A percentile compares a stretch with the other conserved stretches of the same genome.
Evolutionary conservation across 139 green algal species (phyloP).

Genomic region (Microglena sp.): DNA sequence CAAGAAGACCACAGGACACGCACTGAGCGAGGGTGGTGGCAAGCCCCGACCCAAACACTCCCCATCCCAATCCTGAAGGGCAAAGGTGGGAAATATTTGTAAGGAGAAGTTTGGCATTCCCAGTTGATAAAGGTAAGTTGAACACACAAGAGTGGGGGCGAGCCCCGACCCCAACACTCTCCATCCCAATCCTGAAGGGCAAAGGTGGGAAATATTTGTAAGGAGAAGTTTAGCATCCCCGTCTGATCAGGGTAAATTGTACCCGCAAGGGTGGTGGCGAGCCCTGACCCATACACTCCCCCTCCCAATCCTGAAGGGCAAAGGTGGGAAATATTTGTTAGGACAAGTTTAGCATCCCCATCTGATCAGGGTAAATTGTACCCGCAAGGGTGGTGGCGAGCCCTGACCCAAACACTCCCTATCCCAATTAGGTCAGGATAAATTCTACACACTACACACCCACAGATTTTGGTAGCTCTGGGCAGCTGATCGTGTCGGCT

Average conservation of each 20-base stretch:
- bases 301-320: constrained; percentile 19
- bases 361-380: too few relatives aligned
- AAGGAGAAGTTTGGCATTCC: too few relatives aligned
- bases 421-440: too few relatives aligned
- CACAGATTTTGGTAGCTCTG: too few relatives aligned
- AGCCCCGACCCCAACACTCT: constrained; percentile 37
- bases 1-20: constrained; percentile 19
- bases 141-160: constrained; percentile 28
- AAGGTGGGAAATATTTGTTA: constrained; percentile 1
- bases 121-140: too few relatives aligned
- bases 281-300: constrained; percentile 37
- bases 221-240: too few relatives aligned
- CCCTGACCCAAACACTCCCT: constrained; percentile 37
- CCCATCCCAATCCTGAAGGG: constrained; percentile 26
- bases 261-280: constrained; percentile 31
- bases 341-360: too few relatives aligned
- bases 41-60: constrained; percentile 34
- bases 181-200: constrained; percentile 22
- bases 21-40: constrained; percentile 26
- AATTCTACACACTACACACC: too few relatives aligned
- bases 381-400: constrained; percentile 30
- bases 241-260: too few relatives aligned
- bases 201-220: constrained; percentile 1
- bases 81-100: not conserved
- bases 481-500: too few relatives aligned